Evolutionary conservation across 2,329 filamentous ascomycete species (phyloP), one percentile per base, ranked within the genome.

Genomic region (Aureobasidium vineae): DNA sequence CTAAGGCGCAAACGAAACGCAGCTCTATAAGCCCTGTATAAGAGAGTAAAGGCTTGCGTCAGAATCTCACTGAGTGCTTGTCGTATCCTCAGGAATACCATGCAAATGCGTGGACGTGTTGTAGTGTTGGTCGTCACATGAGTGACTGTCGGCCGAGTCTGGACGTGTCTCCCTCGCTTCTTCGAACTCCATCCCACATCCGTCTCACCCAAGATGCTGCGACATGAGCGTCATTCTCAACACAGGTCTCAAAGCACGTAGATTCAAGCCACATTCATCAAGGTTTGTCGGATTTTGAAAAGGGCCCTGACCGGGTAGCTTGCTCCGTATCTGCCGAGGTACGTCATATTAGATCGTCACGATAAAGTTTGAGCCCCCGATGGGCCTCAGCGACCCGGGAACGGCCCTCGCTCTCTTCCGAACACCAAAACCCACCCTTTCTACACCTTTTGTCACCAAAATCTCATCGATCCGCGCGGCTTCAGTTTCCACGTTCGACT

Each of bases 381-480:
- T 47, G 26, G 19, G 10, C 10, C 28, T 21, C 19, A 28, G 28
- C 56, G 56, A 60, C 36, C 28, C 56, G 40, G 56, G n/a, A 60
- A 33, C 56, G 56, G 56, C 19, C 19, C 19, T 36, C n/a, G 26
- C 26, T 47, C 40, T 40, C 40, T 5, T 36, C 56, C 56, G 41
- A 4, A 3, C 56, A 36, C 26, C 56, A 47, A 60, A 47, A 45
- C 6, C 8, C 13, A 13, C 5, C 15, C 52, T 13, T 56, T 53
- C 19, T 21, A 21, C 54, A 19, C 38, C 38, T n/a, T 43, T 45
- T 47, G 28, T 36, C 38, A 47, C 19, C 41, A 47, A 47, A 23
- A 45, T 4, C 15, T 47, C 56, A 63, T 53, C 60, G 60, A 64
- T 64, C 47, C 19, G 15, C 60, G 52, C 60, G 60, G 47, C 23